These are phyloP conservation scores for Euptelea pleiosperma DNA, from an alignment of 164 flowering plant genomes.

Conservation along the genomic window DNA sequence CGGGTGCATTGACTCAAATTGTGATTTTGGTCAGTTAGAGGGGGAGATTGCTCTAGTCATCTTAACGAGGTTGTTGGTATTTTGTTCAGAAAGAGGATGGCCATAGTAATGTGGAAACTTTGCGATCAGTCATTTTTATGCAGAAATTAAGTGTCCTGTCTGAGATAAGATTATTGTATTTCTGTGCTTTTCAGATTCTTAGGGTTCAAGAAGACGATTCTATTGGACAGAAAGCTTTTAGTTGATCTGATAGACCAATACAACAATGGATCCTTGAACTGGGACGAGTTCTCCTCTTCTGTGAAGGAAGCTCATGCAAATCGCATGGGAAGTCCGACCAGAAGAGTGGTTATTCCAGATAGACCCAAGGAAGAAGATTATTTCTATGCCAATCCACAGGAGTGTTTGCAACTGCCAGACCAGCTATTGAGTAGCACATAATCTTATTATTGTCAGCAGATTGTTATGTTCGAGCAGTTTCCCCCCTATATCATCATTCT, in stretches of 20 bases:
- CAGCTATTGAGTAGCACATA: slow-evolving; percentile 36
- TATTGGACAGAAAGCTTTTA: slow-evolving; percentile 60
- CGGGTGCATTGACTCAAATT: too few species aligned
- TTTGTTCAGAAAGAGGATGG: too few species aligned
- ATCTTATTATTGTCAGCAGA: slow-evolving; percentile 11
- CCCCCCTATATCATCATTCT: neutral
- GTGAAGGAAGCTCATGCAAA: slow-evolving; percentile 57
- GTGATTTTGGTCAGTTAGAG: neutral
- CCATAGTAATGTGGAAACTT: too few species aligned
- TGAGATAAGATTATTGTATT: neutral
- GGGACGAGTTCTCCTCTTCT: slow-evolving; percentile 69
- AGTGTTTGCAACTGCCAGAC: slow-evolving; percentile 53
- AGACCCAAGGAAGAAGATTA: slow-evolving; percentile 87
- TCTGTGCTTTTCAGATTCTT: slow-evolving; percentile 47
- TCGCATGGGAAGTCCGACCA: slow-evolving; percentile 68
- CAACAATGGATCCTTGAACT: slow-evolving; percentile 45
- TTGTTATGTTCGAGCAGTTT: neutral
- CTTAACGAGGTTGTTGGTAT: too few species aligned
- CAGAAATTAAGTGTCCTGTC: neutral
- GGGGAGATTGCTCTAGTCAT: neutral
- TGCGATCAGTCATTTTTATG: neutral
- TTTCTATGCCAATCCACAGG: slow-evolving; percentile 82
- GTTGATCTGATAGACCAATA: slow-evolving; percentile 74
- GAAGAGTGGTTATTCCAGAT: slow-evolving; percentile 68
- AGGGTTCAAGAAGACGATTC: slow-evolving; percentile 74